Conservation (phyloP, 2,329 filamentous ascomycete genomes). For the Epichloe glyceriae region DNA sequence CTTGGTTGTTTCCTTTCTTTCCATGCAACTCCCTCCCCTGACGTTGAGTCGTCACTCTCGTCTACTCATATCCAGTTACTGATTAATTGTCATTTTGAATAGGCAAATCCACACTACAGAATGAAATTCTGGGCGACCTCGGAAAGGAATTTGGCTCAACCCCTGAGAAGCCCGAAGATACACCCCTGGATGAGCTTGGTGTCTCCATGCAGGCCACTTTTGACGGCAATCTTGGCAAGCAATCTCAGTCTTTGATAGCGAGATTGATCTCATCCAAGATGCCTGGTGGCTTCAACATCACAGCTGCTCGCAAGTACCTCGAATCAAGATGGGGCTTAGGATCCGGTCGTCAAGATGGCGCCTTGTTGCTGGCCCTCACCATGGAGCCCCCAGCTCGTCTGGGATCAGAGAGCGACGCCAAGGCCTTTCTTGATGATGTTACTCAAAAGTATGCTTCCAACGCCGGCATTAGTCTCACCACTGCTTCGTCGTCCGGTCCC, state of each 20-base stretch:
- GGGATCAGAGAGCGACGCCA: conserved; percentile 80
- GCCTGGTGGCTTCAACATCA: conserved; percentile 99
- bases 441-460: conserved; percentile 78
- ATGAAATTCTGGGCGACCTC: conserved; percentile 94
- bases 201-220: conserved; percentile 97
- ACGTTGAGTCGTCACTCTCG: no score
- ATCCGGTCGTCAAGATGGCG: conserved; percentile 79
- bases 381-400: conserved; percentile 85
- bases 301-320: conserved; percentile 84
- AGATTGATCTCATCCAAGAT: conserved; percentile 97
- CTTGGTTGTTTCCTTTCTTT: neutral
- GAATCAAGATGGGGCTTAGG: conserved; percentile 88
- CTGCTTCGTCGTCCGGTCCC: conserved; percentile 59
- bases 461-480: conserved; percentile 72
- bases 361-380: conserved; percentile 76
- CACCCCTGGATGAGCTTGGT: conserved; percentile 87
- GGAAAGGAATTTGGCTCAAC: conserved; percentile 98
- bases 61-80: neutral
- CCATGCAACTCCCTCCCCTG: neutral
- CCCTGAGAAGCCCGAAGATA: conserved; percentile 96
- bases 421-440: conserved; percentile 79
- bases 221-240: conserved; percentile 94
- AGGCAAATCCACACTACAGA: conserved; percentile 98
- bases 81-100: conserved; percentile 6
- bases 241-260: conserved; percentile 84